A percentile compares a stretch with the other conserved stretches of the same genome.
Conservation (phyloP, 257 asterid species). For the Solanum chmielewskii region DNA sequence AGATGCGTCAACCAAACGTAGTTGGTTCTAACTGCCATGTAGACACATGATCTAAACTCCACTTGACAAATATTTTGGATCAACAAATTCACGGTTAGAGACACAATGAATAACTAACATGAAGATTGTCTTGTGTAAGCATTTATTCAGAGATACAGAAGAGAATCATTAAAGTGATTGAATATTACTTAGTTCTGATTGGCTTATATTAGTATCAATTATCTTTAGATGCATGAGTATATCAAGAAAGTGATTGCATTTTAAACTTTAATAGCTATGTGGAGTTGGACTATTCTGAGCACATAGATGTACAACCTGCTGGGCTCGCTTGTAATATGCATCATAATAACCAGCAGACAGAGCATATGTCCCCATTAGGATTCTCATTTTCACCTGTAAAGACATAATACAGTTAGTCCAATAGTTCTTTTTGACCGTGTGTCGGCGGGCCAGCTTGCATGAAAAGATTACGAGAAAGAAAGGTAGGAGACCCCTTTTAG, state of each 20-base stretch:
- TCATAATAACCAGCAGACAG: conserved; percentile 98
- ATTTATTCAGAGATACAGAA: neutral
- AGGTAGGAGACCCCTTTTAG: neutral
- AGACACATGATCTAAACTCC: neutral
- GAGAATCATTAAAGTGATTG: neutral
- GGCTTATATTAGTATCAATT: neutral
- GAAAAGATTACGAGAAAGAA: neutral
- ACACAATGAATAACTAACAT: neutral
- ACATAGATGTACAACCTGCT: conserved; percentile 46
- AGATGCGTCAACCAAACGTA: neutral
- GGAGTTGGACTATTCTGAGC: neutral
- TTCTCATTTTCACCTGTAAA: conserved; percentile 86
- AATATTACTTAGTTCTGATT: neutral
- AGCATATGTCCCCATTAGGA: conserved; percentile 96
- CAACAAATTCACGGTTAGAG: neutral
- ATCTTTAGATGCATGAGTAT: neutral
- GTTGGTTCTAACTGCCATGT: neutral
- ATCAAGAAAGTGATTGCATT: neutral
- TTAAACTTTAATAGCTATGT: neutral
- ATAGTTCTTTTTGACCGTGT: neutral
- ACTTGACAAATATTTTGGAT: neutral
- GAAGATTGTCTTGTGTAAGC: neutral
- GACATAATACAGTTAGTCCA: neutral
- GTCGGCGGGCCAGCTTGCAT: neutral
- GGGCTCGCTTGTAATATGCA: conserved; percentile 97